These are phyloP conservation scores for Phytophthora tubulina DNA, from an alignment of 352 stramenopile genomes.

Conservation along the genomic window DNA sequence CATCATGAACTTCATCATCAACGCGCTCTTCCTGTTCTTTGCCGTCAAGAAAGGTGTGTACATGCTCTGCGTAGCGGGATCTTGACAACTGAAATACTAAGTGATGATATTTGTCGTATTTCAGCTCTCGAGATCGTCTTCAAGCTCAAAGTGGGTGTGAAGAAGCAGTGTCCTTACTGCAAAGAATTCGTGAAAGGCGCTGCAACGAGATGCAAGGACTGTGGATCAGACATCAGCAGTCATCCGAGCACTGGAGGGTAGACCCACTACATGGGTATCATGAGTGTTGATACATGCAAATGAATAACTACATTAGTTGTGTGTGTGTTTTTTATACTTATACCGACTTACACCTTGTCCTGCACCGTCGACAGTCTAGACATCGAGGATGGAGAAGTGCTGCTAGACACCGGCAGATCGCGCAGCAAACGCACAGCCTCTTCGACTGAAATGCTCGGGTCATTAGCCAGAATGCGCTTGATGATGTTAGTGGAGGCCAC, in stretches of 20 bases:
- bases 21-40: constrained; percentile 76
- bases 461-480: constrained; percentile 50
- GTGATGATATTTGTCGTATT: neutral
- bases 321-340: neutral
- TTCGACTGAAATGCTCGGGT: constrained; percentile 43
- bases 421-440: constrained; percentile 47
- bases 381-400: constrained; percentile 38
- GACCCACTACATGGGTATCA: too few relatives aligned
- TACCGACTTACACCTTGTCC: constrained; percentile 24
- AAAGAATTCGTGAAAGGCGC: constrained; percentile 77
- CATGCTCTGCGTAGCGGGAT: neutral
- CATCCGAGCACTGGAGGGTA: constrained; percentile 14
- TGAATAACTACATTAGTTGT: constrained; percentile 10
- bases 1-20: constrained; percentile 80
- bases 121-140: constrained; percentile 69
- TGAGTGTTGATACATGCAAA: neutral
- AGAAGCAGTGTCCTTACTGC: constrained; percentile 73
- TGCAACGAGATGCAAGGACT: constrained; percentile 54
- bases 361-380: constrained; percentile 30
- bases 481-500: constrained; percentile 59
- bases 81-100: neutral
- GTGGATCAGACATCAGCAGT: constrained; percentile 36
- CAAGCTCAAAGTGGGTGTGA: constrained; percentile 67
- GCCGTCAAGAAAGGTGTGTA: constrained; percentile 73
- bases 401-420: constrained; percentile 17